Conservation (phyloP, 2,329 filamentous ascomycete genomes). For the Acrocalymma vagum region DNA sequence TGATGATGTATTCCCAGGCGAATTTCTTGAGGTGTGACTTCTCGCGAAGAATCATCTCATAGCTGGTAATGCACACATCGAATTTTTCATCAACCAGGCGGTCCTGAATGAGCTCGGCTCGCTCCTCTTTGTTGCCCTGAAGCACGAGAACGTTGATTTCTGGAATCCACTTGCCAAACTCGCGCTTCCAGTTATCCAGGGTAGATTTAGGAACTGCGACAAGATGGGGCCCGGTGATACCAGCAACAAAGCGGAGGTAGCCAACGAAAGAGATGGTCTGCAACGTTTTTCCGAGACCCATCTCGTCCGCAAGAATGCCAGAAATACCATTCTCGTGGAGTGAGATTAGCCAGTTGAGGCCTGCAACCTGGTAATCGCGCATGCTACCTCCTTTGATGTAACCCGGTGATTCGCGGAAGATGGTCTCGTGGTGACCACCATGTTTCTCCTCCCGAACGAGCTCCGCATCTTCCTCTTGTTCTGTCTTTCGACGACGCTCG, state of each 20-base stretch:
- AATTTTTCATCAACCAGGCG: conserved; percentile 94
- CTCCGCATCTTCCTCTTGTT: conserved; percentile 98
- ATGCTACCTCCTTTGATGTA: conserved; percentile 86
- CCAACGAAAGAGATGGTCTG: conserved; percentile 98
- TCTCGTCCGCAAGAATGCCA: conserved; percentile 96
- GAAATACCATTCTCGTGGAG: conserved; percentile 99
- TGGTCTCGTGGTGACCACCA: conserved; percentile 78
- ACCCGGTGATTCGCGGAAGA: conserved; percentile 93
- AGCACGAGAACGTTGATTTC: conserved; percentile 94
- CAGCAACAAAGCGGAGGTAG: conserved; percentile 90
- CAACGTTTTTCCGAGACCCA: conserved; percentile 97
- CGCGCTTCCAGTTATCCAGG: conserved; percentile 96
- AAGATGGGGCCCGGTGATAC: conserved; percentile 89
- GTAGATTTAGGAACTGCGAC: conserved; percentile 96
- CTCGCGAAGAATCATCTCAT: conserved; percentile 97
- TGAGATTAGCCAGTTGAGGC: conserved; percentile 97
- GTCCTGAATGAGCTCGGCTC: conserved; percentile 86
- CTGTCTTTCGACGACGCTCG: conserved; percentile 84
- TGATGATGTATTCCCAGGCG: conserved; percentile 99
- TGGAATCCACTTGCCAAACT: conserved; percentile 93
- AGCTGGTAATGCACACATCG: conserved; percentile 97
- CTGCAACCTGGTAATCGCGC: conserved; percentile 96
- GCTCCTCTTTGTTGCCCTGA: conserved; percentile 94
- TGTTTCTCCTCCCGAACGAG: conserved; percentile 84
- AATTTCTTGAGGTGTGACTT: conserved; percentile 96